Percentiles rank a stretch among this genome's conserved stretches.
These are phyloP conservation scores for Colletotrichum sp. DNA, from an alignment of 2,329 filamentous ascomycete genomes.

Conservation along the genomic window DNA sequence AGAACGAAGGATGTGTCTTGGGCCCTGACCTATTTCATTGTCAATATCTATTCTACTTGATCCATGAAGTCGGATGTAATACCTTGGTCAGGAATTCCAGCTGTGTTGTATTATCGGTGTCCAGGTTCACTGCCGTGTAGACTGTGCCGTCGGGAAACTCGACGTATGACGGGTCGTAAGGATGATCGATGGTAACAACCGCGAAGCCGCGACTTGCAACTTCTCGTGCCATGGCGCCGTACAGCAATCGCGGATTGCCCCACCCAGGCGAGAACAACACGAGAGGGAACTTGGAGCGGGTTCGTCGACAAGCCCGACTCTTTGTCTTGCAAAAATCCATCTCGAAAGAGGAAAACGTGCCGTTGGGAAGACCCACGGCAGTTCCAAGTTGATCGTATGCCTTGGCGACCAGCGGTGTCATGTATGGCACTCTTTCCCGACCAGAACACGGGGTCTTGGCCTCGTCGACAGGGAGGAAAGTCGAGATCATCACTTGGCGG, in stretches of 20 bases:
- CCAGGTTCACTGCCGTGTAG: slow-evolving; percentile 18
- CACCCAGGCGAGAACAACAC: slow-evolving; percentile 52
- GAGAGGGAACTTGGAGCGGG: slow-evolving; percentile 19
- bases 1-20: slow-evolving; percentile 43
- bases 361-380: slow-evolving; percentile 32
- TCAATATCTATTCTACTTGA: not conserved
- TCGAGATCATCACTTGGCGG: slow-evolving; percentile 31
- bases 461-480: slow-evolving; percentile 34
- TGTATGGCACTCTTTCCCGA: slow-evolving; percentile 30
- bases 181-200: slow-evolving; percentile 54
- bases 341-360: slow-evolving; percentile 31
- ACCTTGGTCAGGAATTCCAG: slow-evolving; percentile 26
- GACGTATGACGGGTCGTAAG: slow-evolving; percentile 48
- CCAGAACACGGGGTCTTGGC: slow-evolving; percentile 24
- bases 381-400: slow-evolving; percentile 30
- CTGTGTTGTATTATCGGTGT: slow-evolving; percentile 19
- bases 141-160: slow-evolving; percentile 50
- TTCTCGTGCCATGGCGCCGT: slow-evolving; percentile 47
- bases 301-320: not conserved
- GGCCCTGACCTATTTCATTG: slow-evolving; percentile 31
- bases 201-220: slow-evolving; percentile 51
- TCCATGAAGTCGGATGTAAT: not conserved
- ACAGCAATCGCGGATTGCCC: slow-evolving; percentile 45
- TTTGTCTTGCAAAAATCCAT: slow-evolving; percentile 29
- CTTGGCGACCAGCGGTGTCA: slow-evolving; percentile 36